Evolutionary conservation across 2,329 filamentous ascomycete genomes (phyloP).

Genomic region (Escovopsis sp.): DNA sequence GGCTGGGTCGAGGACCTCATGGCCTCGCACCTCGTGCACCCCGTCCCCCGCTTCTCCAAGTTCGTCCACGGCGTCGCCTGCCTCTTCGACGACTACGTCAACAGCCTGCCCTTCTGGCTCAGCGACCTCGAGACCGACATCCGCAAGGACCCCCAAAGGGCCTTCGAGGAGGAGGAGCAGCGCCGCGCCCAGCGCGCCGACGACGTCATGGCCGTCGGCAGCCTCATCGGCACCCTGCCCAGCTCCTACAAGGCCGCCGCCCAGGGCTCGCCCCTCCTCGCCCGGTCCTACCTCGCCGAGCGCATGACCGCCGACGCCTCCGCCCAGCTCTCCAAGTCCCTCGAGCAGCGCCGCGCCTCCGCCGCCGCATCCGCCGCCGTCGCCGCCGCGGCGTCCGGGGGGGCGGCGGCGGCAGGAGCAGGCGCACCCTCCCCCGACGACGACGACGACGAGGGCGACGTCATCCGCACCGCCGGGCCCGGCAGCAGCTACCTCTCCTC

Average conservation of each 20-base stretch:
- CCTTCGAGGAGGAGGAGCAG: conserved; percentile 84
- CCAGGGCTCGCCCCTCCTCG: conserved; percentile 49
- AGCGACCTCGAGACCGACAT: conserved; percentile 86
- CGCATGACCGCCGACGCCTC: conserved; percentile 32
- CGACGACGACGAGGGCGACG: conserved; percentile 18
- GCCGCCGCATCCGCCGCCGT: conserved; percentile 2
- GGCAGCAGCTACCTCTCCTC: conserved; percentile 36
- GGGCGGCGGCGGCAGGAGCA: not conserved
- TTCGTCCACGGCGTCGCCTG: conserved; percentile 88
- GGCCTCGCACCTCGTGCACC: conserved; percentile 80
- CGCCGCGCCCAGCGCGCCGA: conserved; percentile 66
- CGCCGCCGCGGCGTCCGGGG: too few species aligned
- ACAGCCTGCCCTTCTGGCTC: conserved; percentile 92
- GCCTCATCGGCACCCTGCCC: conserved; percentile 52
- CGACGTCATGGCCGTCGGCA: conserved; percentile 80
- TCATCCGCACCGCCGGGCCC: conserved; percentile 21
- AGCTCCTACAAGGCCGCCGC: conserved; percentile 40
- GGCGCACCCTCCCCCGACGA: not conserved
- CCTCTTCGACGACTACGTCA: conserved; percentile 91
- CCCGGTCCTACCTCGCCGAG: conserved; percentile 48
- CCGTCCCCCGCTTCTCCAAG: conserved; percentile 84
- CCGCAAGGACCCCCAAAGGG: conserved; percentile 75
- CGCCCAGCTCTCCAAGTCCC: conserved; percentile 15
- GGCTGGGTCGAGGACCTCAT: conserved; percentile 88
- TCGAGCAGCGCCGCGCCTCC: conserved; percentile 13